A percentile compares a stretch with the other conserved stretches of the same genome.
These are phyloP conservation scores for Verticillium dahliae DNA, from an alignment of 2,329 filamentous ascomycete genomes.

Conservation along the genomic window DNA sequence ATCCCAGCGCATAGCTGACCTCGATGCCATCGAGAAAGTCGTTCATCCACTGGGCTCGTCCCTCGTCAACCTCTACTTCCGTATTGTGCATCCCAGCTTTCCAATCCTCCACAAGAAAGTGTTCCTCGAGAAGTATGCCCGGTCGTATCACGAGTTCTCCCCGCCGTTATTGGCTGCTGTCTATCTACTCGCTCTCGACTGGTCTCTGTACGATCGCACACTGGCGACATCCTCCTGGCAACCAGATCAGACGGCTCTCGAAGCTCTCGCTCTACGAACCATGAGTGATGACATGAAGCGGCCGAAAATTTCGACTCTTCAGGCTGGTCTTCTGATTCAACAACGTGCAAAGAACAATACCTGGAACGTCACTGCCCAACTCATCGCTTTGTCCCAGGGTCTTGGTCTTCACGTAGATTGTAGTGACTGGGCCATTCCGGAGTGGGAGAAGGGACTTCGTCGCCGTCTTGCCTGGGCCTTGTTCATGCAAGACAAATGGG, in stretches of 20 bases:
- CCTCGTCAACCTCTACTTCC: slow-evolving; percentile 62
- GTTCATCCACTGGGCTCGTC: slow-evolving; percentile 57
- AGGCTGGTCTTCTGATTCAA: slow-evolving; percentile 46
- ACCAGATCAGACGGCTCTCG: slow-evolving; percentile 23
- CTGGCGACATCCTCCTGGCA: slow-evolving; percentile 28
- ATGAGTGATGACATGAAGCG: slow-evolving; percentile 41
- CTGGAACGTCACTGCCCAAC: slow-evolving; percentile 43
- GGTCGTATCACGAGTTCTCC: slow-evolving; percentile 51
- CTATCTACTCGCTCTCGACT: slow-evolving; percentile 56
- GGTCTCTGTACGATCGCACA: slow-evolving; percentile 51
- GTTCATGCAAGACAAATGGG: slow-evolving; percentile 61
- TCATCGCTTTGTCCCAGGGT: slow-evolving; percentile 51
- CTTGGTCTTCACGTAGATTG: slow-evolving; percentile 57
- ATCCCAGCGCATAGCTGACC: slow-evolving; percentile 31
- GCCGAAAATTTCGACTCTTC: slow-evolving; percentile 48
- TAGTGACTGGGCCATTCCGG: slow-evolving; percentile 53
- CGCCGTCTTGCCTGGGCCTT: slow-evolving; percentile 58
- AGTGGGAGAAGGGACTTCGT: slow-evolving; percentile 56
- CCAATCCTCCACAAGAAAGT: slow-evolving; percentile 55
- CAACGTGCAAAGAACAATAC: slow-evolving; percentile 40
- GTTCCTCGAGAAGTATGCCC: slow-evolving; percentile 54
- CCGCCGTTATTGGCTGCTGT: slow-evolving; percentile 53
- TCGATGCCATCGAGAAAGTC: slow-evolving; percentile 51
- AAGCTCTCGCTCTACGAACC: slow-evolving; percentile 33
- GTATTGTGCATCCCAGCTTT: slow-evolving; percentile 51